Conservation (phyloP, 768 basidiomycete genomes). For the Auricularia sp. region DNA sequence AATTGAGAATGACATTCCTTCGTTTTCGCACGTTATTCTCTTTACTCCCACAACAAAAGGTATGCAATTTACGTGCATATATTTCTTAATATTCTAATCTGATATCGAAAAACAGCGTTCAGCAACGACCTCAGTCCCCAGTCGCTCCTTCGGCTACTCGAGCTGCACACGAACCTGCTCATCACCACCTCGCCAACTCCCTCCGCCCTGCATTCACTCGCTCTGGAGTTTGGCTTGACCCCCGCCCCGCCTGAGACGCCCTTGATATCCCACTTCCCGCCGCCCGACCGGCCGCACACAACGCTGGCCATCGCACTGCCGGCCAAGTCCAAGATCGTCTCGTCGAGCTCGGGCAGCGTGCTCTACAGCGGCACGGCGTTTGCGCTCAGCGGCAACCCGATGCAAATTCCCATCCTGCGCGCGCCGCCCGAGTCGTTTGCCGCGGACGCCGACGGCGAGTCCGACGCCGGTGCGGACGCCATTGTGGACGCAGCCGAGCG, state of each 20-base stretch:
- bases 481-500: slow-evolving; percentile 63
- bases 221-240: slow-evolving; percentile 85
- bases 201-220: slow-evolving; percentile 64
- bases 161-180: slow-evolving; percentile 71
- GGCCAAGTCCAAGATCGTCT: slow-evolving; percentile 30
- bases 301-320: slow-evolving; percentile 43
- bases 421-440: slow-evolving; percentile 72
- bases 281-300: slow-evolving; percentile 50
- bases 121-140: slow-evolving; percentile 75
- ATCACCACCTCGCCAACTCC: slow-evolving; percentile 70
- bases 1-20: slow-evolving; percentile 58
- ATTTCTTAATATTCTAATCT: not conserved
- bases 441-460: slow-evolving; percentile 42
- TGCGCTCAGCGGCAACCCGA: slow-evolving; percentile 60
- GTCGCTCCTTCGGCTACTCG: slow-evolving; percentile 59
- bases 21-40: slow-evolving; percentile 79
- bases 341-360: slow-evolving; percentile 43
- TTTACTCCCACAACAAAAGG: slow-evolving; percentile 82
- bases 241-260: slow-evolving; percentile 78
- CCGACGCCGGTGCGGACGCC: slow-evolving; percentile 47
- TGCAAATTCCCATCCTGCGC: slow-evolving; percentile 70
- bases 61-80: slow-evolving; percentile 25
- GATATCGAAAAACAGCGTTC: slow-evolving; percentile 35
- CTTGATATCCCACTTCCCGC: slow-evolving; percentile 79
- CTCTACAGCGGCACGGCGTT: slow-evolving; percentile 71